These are phyloP conservation scores for Colletotrichum musae DNA, from an alignment of 2,329 filamentous ascomycete species.

Conservation along the genomic window DNA sequence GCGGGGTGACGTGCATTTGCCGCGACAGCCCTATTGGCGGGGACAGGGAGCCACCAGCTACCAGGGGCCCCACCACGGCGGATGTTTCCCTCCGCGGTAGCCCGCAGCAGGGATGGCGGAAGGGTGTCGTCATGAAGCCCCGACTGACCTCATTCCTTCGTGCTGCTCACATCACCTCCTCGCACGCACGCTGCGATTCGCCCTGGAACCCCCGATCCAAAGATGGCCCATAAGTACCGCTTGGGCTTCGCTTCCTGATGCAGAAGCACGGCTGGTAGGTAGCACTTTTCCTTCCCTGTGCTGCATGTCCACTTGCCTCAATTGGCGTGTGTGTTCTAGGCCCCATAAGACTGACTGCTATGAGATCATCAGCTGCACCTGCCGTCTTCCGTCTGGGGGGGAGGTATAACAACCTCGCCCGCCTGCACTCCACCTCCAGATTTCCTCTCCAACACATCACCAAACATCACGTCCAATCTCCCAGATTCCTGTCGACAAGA, in stretches of 20 bases:
- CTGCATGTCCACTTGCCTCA: conserved; percentile 3
- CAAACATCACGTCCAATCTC: background rate
- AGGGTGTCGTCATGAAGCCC: conserved; percentile 36
- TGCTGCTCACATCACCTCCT: conserved; percentile 9
- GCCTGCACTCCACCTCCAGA: background rate
- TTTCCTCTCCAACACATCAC: background rate
- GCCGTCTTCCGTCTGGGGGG: background rate
- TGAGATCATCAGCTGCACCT: conserved; percentile 29
- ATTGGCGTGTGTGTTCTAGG: background rate
- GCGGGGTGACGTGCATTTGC: background rate
- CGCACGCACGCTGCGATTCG: conserved; percentile 2
- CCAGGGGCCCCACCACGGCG: conserved; percentile 7
- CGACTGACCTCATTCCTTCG: conserved; percentile 39
- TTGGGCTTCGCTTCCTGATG: background rate
- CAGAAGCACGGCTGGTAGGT: too few species aligned
- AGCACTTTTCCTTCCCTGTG: background rate
- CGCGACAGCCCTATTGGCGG: background rate
- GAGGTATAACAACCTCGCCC: conserved; percentile 20
- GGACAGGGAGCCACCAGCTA: background rate
- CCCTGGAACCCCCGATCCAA: conserved; percentile 11
- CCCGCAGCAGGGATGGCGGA: conserved; percentile 7
- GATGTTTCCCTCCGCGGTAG: background rate
- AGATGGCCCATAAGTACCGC: conserved; percentile 2
- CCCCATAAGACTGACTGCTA: conserved; percentile 7
- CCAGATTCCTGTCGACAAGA: background rate